A percentile compares a stretch with the other conserved stretches of the same genome.
Conservation (phyloP, 2,329 filamentous ascomycete species). For the Epichloe brachyelytri region DNA sequence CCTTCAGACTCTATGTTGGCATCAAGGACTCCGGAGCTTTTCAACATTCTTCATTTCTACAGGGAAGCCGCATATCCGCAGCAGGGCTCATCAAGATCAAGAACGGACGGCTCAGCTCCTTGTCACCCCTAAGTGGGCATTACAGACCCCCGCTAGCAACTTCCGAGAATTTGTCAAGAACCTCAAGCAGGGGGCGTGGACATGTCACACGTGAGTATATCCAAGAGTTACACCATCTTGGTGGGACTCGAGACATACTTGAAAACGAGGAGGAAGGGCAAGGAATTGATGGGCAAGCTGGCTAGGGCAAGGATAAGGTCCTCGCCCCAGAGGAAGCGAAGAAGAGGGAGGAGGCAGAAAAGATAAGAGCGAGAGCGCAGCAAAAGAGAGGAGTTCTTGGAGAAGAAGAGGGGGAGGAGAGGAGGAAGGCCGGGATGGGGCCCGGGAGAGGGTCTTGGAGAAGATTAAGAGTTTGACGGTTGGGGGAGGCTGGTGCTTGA, state of each 20-base stretch:
- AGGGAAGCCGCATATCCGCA: constrained; percentile 67
- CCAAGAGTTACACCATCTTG: constrained; percentile 68
- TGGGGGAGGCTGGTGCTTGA: constrained; percentile 8
- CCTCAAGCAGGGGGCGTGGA: constrained; percentile 63
- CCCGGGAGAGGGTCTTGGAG: constrained; percentile 22
- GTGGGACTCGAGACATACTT: constrained; percentile 73
- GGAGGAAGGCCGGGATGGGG: constrained; percentile 25
- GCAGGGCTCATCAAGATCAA: constrained; percentile 80
- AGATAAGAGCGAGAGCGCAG: constrained; percentile 48
- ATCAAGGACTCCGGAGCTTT: constrained; percentile 84
- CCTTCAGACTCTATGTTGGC: constrained; percentile 73
- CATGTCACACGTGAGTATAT: constrained; percentile 65
- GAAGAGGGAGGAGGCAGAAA: constrained; percentile 42
- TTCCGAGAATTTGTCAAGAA: constrained; percentile 70
- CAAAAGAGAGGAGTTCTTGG: constrained; percentile 33
- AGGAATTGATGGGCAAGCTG: constrained; percentile 37
- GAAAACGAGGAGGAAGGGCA: constrained; percentile 53
- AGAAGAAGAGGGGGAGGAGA: constrained; percentile 22
- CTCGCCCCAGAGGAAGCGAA: constrained; percentile 47
- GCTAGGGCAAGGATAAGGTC: constrained; percentile 44
- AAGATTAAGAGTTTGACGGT: constrained; percentile 25
- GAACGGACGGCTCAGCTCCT: constrained; percentile 59
- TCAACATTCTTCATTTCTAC: constrained; percentile 81
- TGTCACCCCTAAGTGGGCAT: constrained; percentile 65
- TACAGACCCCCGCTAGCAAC: constrained; percentile 76